Base-by-base conservation (phyloP, 1,139 yeast species). In the Kodamaea ohmeri region DNA sequence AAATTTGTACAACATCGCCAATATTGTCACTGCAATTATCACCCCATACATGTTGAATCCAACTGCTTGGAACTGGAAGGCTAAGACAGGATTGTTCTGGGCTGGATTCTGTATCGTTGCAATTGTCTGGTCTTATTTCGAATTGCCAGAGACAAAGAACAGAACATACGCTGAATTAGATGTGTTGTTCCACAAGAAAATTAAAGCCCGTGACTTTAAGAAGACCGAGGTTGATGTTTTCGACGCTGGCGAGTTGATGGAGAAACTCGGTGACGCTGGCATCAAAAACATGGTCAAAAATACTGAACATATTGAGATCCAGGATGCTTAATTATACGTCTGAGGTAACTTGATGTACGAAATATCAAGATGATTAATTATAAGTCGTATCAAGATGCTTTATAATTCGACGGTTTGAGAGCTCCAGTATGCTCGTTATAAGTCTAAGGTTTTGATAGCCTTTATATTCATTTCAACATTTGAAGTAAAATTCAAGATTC, bases 161-260 rank as follows among this genome's bases (percentile, higher is more conserved):
- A 70, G 80, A 54, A 76, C 83, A 3, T 77, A 63, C 51, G 83
- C 78, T 37, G 85, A 80, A 52, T 57, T 79, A 50, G 85, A 79
- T 57, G 51, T 60, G 26, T 63, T 78, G 58, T 78, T 78, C 55
- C 63, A 60, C 21, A 53, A 61, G 33, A 50, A 55, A 6, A 64
- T 73, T 22, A 53, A 65, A 12, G 76, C 81, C 1, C 69, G 82
- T 56, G 51, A 67, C 45, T 72, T 72, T 50, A 48, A 47, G 38
- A 38, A 42, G 21, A 56, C 65, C 17, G 56, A 48, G 17, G 64
- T 58, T 30, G 56, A 48, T 1, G 56, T 53, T n/a, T 56, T 56
- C 36, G 53, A 56, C 35, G 58, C 54, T 28, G 58, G 56, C 25
- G 46, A 59, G 36, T 52, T 67, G 55, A 58, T 67, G 57, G 64